Conservation (phyloP, 2,329 filamentous ascomycete genomes). For the Sclerotinia nivalis region DNA sequence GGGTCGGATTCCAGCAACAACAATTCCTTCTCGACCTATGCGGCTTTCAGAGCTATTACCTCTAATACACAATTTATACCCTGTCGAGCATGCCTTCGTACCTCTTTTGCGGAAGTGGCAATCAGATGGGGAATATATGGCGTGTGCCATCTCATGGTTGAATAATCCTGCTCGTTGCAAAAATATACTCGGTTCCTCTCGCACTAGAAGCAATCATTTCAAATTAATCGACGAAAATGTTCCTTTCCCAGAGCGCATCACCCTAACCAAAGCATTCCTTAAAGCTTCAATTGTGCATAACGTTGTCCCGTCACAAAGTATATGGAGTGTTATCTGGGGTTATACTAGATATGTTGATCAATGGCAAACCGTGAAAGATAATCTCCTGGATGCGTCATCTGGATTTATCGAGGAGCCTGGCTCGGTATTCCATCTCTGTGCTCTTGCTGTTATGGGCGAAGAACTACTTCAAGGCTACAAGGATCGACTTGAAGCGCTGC, state of each 20-base stretch:
- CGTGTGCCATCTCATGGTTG: conserved; percentile 25
- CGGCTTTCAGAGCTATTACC: conserved; percentile 17
- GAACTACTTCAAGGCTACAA: conserved; percentile 26
- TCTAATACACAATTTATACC: neutral
- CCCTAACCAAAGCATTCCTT: conserved; percentile 30
- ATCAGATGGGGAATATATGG: conserved; percentile 26
- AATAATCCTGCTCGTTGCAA: conserved; percentile 23
- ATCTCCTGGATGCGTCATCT: conserved; percentile 23
- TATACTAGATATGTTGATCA: conserved; percentile 23
- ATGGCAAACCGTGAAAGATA: conserved; percentile 29
- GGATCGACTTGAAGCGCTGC: conserved; percentile 10
- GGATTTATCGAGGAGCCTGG: conserved; percentile 25
- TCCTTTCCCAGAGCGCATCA: conserved; percentile 28
- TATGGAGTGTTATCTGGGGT: conserved; percentile 21
- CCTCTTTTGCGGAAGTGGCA: conserved; percentile 30
- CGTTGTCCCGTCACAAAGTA: conserved; percentile 5
- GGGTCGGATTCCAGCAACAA: neutral
- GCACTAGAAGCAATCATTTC: conserved; percentile 28
- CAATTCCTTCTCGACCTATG: conserved; percentile 16
- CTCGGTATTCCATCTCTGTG: conserved; percentile 29
- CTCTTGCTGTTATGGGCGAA: conserved; percentile 30
- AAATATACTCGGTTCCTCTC: conserved; percentile 19
- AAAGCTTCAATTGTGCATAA: conserved; percentile 23
- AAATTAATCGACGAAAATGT: conserved; percentile 31
- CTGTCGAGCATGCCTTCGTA: conserved; percentile 24